Base-by-base conservation (phyloP, 2,329 filamentous ascomycete species). In the Pestalotiopsis sp. region DNA sequence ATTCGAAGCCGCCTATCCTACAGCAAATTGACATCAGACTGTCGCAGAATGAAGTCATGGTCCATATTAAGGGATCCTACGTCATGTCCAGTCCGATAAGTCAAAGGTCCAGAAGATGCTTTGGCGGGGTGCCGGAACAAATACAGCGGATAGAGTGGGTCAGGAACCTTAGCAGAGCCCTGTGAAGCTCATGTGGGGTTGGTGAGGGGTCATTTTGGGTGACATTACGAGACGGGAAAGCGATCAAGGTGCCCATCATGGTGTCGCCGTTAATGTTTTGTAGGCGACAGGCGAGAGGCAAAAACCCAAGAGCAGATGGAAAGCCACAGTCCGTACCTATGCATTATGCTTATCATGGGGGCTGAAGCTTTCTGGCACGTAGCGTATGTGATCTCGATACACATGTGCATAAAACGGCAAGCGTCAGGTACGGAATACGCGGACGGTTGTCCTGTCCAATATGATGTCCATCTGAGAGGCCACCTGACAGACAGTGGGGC, bases 21-120 rank as follows among this genome's bases (percentile, higher is more conserved):
- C 59, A 62, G 25, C 31, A 61, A 36, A 52, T 60, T 69, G 68
- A 69, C 68, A 69, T 69, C 68, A 69, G 68, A 67, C 31, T 65
- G 68, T 23, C 31, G 7, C n/a, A 7, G 27, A 17, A 69, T 69
- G 68, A 69, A 67, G 65, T 69, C 68, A 69, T 69, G 68, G 68
- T 52, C 64, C 64, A 66, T 66, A 66, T 58, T 61, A 61, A 66
- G 6, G 31, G 27, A 20, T 49, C n/a, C 64, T 66, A 66, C 64
- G 64, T 66, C 64, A 66, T 66, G 39, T 49, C 27, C 17, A 20
- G 27, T 14, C 25, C 23, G 38, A 25, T 27, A 41, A 17, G 36
- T 39, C n/a, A 64, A 23, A 25, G 39, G 14, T 25, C 62, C n/a
- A n/a, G 23, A 41, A 17, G 31, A 23, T 23, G 36, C 36, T 14